These are phyloP conservation scores for Syncephalis fuscata DNA, from an alignment of 371 early-diverging fungal genomes.

Conservation along the genomic window DNA sequence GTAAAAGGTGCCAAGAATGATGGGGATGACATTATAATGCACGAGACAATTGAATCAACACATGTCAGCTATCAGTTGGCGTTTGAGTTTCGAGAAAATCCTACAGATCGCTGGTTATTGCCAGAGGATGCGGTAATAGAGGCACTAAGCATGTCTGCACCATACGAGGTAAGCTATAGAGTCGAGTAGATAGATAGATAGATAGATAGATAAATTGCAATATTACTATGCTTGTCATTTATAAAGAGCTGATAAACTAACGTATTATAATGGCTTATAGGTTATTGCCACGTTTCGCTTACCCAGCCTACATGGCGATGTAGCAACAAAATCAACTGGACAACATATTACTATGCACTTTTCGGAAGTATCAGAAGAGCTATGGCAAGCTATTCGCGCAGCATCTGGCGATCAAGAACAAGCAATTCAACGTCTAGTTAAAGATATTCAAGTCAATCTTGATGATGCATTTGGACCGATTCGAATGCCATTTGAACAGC, in stretches of 20 bases:
- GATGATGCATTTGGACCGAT: too few relatives aligned
- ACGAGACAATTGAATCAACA: too few relatives aligned
- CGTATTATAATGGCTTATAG: too few relatives aligned
- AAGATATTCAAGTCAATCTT: too few relatives aligned
- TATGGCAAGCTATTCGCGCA: background rate
- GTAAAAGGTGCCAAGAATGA: too few relatives aligned
- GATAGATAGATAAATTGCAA: too few relatives aligned
- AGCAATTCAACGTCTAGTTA: too few relatives aligned
- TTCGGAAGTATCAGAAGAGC: constrained; percentile 3
- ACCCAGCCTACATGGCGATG: constrained; percentile 1
- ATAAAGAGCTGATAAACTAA: too few relatives aligned
- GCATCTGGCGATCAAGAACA: too few relatives aligned
- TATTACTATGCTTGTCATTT: too few relatives aligned
- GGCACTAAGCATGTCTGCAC: constrained; percentile 12
- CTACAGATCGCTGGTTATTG: constrained; percentile 11
- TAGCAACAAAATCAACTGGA: constrained; percentile 2
- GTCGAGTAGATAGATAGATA: background rate
- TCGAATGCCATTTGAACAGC: too few relatives aligned
- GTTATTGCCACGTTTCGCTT: constrained; percentile 17
- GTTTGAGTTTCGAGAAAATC: constrained; percentile 7
- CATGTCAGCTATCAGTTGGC: constrained; percentile 4
- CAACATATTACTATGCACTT: constrained; percentile 10
- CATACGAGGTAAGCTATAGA: constrained; percentile 25
- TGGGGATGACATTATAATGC: too few relatives aligned
- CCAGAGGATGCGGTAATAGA: constrained; percentile 27